These are phyloP conservation scores for Exophiala phaeomuriformis DNA, from an alignment of 2,329 filamentous ascomycete species.

Conservation along the genomic window DNA sequence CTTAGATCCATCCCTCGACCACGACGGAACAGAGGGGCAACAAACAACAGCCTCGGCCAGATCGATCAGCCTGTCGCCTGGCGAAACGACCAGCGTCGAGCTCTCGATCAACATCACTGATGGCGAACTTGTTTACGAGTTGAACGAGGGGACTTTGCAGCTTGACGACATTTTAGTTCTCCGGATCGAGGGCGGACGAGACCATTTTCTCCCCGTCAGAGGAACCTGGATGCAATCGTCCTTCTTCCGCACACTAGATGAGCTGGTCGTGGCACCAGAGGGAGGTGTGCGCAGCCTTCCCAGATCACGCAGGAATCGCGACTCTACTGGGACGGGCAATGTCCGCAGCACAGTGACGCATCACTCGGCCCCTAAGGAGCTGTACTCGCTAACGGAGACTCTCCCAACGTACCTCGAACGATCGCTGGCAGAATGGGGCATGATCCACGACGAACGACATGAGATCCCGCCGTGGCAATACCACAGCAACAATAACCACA, in stretches of 20 bases:
- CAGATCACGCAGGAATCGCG: conserved; percentile 40
- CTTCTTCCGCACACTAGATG: conserved; percentile 79
- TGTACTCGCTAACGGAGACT: conserved; percentile 81
- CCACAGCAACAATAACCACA: conserved; percentile 30
- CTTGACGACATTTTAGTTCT: conserved; percentile 86
- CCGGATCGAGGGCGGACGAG: conserved; percentile 72
- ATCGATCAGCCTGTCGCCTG: conserved; percentile 67
- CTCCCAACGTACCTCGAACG: conserved; percentile 56
- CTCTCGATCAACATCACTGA: conserved; percentile 61
- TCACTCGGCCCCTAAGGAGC: conserved; percentile 77
- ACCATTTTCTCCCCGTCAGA: conserved; percentile 81
- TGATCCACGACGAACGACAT: conserved; percentile 40
- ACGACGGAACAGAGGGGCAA: conserved; percentile 25
- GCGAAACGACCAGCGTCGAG: conserved; percentile 67
- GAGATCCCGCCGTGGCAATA: conserved; percentile 48
- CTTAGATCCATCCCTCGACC: conserved; percentile 43
- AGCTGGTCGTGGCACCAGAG: conserved; percentile 78
- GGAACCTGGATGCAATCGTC: conserved; percentile 73
- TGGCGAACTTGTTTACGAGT: conserved; percentile 54
- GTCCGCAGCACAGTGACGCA: conserved; percentile 29
- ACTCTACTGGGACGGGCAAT: conserved; percentile 13
- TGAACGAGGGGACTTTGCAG: conserved; percentile 60
- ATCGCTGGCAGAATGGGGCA: conserved; percentile 56
- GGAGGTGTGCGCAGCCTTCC: conserved; percentile 61
- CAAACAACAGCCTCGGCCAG: conserved; percentile 24